A percentile compares a stretch with the other conserved stretches of the same genome.
phyloP scores from a whole-genome alignment of 129 eudicot species.

The Ambrosia artemisiifolia region DNA sequence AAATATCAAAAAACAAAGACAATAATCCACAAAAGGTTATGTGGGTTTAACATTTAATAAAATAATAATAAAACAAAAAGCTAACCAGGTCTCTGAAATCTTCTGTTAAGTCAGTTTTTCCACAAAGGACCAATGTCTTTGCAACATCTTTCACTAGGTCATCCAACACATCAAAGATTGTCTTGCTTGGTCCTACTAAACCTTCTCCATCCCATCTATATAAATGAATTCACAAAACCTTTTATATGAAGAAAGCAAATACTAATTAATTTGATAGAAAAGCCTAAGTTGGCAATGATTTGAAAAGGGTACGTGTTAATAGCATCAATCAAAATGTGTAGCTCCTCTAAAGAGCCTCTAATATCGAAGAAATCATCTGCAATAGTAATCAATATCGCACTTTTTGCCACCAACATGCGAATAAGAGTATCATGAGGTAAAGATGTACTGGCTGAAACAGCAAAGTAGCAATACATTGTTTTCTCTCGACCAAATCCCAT shows the following conservation, averaged over 20 bases:
- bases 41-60: not conserved
- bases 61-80: not conserved
- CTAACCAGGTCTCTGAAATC: conserved; percentile 48
- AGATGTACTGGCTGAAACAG: conserved; percentile 29
- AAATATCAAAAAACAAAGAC: not conserved
- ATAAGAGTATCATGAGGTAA: conserved; percentile 47
- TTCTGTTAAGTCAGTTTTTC: conserved; percentile 27
- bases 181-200: conserved; percentile 45
- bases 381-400: conserved; percentile 51
- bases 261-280: too few species aligned
- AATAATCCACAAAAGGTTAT: not conserved
- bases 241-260: not conserved
- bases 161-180: conserved; percentile 53
- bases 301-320: conserved; percentile 33
- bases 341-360: conserved; percentile 47
- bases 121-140: conserved; percentile 20
- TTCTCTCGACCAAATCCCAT: conserved; percentile 83
- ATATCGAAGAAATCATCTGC: conserved; percentile 70
- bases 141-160: conserved; percentile 43
- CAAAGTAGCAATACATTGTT: conserved; percentile 54
- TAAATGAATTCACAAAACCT: not conserved
- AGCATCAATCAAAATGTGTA: conserved; percentile 44
- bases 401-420: conserved; percentile 48
- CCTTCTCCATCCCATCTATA: conserved; percentile 63
- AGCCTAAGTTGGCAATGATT: not conserved